phyloP scores from a whole-genome alignment of 2,329 filamentous ascomycete species.

The Sporothrix dimorphospora region DNA sequence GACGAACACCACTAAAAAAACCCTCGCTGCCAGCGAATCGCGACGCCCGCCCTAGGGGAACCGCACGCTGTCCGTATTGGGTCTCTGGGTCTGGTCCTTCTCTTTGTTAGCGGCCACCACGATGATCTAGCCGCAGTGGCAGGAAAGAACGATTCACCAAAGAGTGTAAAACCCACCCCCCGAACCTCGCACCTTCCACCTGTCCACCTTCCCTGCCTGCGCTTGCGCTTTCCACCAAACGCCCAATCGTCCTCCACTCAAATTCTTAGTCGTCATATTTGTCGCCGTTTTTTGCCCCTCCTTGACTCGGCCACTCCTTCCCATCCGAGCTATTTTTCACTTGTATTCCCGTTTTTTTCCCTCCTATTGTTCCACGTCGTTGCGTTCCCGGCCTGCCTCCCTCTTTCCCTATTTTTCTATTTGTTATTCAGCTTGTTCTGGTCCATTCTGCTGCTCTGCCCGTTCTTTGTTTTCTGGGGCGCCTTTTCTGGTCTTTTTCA shows the following conservation, averaged over 20 bases:
- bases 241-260: slow-evolving; percentile 21
- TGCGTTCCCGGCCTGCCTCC: slow-evolving; percentile 13
- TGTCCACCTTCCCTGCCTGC: background rate
- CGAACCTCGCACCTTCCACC: background rate
- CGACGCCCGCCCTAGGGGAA: background rate
- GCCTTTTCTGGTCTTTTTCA: slow-evolving; percentile 2
- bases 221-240: background rate
- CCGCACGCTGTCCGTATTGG: background rate
- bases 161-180: background rate
- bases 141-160: slow-evolving; percentile 17
- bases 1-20: slow-evolving; percentile 3
- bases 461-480: background rate
- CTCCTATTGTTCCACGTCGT: slow-evolving; percentile 24
- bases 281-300: slow-evolving; percentile 33
- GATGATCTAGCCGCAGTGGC: slow-evolving; percentile 20
- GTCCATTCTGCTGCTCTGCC: slow-evolving; percentile 12
- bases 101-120: slow-evolving; percentile 21
- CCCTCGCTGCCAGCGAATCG: slow-evolving; percentile 9
- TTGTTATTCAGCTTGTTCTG: slow-evolving; percentile 19
- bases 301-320: slow-evolving; percentile 31
- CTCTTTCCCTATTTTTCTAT: slow-evolving; percentile 22
- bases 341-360: slow-evolving; percentile 20
- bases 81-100: background rate
- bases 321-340: slow-evolving; percentile 31
- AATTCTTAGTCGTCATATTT: slow-evolving; percentile 30